Evolutionary conservation across 164 flowering plant species (phyloP).

Genomic region (Umbilicus rupestris): DNA sequence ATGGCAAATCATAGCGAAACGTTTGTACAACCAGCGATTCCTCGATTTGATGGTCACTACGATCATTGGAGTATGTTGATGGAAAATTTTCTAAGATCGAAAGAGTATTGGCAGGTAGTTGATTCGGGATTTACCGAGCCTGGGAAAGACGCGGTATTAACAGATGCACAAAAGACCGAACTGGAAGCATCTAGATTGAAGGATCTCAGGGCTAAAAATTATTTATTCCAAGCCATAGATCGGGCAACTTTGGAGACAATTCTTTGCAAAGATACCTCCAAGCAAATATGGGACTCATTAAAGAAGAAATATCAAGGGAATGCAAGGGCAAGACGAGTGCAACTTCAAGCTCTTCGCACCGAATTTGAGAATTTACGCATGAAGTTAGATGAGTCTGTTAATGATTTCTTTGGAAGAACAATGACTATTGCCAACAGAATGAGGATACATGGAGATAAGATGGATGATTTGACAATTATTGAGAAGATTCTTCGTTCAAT

Average conservation of each 20-base stretch:
- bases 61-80: slow-evolving; percentile 10
- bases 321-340: background rate
- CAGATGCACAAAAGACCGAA: background rate
- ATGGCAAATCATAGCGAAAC: no score
- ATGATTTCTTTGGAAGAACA: slow-evolving; percentile 10
- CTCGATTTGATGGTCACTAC: slow-evolving; percentile 9
- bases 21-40: background rate
- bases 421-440: slow-evolving; percentile 14
- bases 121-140: background rate
- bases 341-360: slow-evolving; percentile 10
- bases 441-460: no score
- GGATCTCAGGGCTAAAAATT: slow-evolving; percentile 2
- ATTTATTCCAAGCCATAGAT: no score
- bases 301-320: background rate
- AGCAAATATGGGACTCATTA: slow-evolving; percentile 7
- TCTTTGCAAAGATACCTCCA: no score
- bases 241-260: no score
- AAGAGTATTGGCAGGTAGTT: slow-evolving; percentile 1
- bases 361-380: slow-evolving; percentile 12
- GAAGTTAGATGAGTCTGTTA: slow-evolving; percentile 15
- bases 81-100: slow-evolving; percentile 7
- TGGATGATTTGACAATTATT: slow-evolving; percentile 10
- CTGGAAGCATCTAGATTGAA: background rate
- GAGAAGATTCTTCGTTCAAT: slow-evolving; percentile 16
- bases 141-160: no score